Conservation (phyloP, 805 yeast species). For the Metschnikowia hibisci region DNA sequence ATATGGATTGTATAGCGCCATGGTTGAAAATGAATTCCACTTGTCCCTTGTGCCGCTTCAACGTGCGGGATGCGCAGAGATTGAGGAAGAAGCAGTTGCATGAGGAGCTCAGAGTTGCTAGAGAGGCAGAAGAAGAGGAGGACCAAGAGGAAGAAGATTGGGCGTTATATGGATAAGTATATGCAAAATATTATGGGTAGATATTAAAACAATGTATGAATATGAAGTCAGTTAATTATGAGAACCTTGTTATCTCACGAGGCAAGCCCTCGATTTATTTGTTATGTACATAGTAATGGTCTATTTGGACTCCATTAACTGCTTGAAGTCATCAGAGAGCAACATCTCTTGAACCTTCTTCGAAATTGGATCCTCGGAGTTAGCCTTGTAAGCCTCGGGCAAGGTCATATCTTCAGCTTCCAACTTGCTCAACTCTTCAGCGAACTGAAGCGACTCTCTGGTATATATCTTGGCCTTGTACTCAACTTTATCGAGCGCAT, state of each 20-base stretch:
- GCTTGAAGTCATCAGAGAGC: slow-evolving; percentile 65
- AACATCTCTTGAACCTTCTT: slow-evolving; percentile 67
- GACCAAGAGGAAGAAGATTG: slow-evolving; percentile 51
- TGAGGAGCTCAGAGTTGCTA: slow-evolving; percentile 29
- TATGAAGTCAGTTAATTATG: too few species aligned
- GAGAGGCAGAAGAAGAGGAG: slow-evolving; percentile 48
- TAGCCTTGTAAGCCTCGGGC: slow-evolving; percentile 31
- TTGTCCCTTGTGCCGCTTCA: slow-evolving; percentile 84
- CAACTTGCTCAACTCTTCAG: slow-evolving; percentile 34
- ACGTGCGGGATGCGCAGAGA: slow-evolving; percentile 45
- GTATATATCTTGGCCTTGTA: slow-evolving; percentile 63
- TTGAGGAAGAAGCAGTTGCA: slow-evolving; percentile 30
- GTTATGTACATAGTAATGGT: slow-evolving; percentile 10
- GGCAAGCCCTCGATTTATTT: neutral
- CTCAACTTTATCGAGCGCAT: slow-evolving; percentile 78
- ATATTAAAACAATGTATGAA: too few species aligned
- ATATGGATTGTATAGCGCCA: slow-evolving; percentile 84
- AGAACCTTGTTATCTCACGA: too few species aligned
- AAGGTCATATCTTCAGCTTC: slow-evolving; percentile 25
- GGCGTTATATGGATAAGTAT: slow-evolving; percentile 73
- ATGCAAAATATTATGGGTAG: too few species aligned
- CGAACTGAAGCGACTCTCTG: slow-evolving; percentile 35
- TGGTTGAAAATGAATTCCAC: slow-evolving; percentile 75
- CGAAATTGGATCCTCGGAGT: slow-evolving; percentile 47
- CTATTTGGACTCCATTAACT: slow-evolving; percentile 33